Percentiles rank a stretch among this genome's conserved stretches.
Conservation (phyloP, 257 asterid species). For the Coffea eugenioides region DNA sequence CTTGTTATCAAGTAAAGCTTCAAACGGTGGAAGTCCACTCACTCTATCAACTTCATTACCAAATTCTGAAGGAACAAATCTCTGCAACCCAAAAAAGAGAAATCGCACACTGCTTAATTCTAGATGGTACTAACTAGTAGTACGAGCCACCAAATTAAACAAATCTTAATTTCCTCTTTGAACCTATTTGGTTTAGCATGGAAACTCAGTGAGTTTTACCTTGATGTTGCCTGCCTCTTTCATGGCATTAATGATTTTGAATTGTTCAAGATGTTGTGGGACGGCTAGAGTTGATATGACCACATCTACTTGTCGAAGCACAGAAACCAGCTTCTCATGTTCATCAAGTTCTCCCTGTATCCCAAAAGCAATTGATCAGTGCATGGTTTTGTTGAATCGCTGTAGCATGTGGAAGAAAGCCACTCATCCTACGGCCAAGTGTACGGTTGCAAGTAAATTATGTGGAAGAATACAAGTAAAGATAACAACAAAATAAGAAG, state of each 20-base stretch:
- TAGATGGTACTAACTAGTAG: too few relatives aligned
- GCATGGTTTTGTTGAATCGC: neutral
- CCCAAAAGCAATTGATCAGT: neutral
- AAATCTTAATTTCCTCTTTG: neutral
- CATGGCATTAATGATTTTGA: slow-evolving; percentile 33
- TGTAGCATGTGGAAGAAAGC: neutral
- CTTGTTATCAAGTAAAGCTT: slow-evolving; percentile 28
- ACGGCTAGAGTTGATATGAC: slow-evolving; percentile 40
- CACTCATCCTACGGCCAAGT: neutral
- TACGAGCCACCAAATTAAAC: too few relatives aligned
- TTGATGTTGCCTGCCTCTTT: slow-evolving; percentile 37
- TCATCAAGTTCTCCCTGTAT: slow-evolving; percentile 35
- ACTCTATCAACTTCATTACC: slow-evolving; percentile 42
- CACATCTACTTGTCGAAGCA: slow-evolving; percentile 32
- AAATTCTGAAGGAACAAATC: slow-evolving; percentile 42
- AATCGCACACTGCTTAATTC: too few relatives aligned
- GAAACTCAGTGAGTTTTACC: slow-evolving; percentile 9
- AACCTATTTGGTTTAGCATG: neutral
- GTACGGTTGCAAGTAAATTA: neutral
- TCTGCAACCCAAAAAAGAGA: slow-evolving; percentile 11
- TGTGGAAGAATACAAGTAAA: neutral
- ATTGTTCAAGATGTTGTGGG: slow-evolving; percentile 43
- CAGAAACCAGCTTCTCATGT: slow-evolving; percentile 26
- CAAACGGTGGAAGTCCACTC: slow-evolving; percentile 30
- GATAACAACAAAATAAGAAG: neutral